These are phyloP conservation scores for Verticillium longisporum DNA, from an alignment of 2,329 filamentous ascomycete genomes.

Conservation along the genomic window DNA sequence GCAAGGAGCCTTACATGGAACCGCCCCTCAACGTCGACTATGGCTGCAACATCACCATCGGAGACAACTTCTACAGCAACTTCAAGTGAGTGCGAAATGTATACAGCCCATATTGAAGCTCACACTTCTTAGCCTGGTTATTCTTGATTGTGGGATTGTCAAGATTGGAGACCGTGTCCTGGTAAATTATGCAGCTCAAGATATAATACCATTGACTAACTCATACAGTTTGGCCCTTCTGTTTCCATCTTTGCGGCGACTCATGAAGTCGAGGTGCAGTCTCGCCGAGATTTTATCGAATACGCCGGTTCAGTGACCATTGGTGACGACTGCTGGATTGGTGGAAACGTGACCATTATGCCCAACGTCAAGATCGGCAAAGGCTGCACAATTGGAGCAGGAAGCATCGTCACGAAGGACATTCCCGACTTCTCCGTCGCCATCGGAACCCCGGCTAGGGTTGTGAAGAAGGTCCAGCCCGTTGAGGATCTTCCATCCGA, in stretches of 20 bases:
- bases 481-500: conserved; percentile 19
- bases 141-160: conserved; percentile 68
- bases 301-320: conserved; percentile 39
- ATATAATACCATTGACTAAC: conserved; percentile 59
- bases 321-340: conserved; percentile 50
- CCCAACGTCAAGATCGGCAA: conserved; percentile 46
- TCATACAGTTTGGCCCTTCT: conserved; percentile 61
- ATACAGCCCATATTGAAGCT: not conserved
- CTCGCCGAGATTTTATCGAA: conserved; percentile 38
- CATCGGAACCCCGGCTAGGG: conserved; percentile 38
- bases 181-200: conserved; percentile 58
- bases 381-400: conserved; percentile 43
- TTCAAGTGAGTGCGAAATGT: conserved; percentile 32
- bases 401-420: conserved; percentile 41
- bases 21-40: conserved; percentile 58
- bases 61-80: conserved; percentile 57
- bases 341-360: conserved; percentile 40
- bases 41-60: conserved; percentile 57
- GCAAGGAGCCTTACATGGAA: conserved; percentile 50
- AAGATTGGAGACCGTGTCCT: conserved; percentile 63
- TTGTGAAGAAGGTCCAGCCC: conserved; percentile 38
- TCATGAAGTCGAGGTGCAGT: conserved; percentile 59
- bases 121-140: conserved; percentile 36
- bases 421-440: conserved; percentile 41
- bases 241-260: conserved; percentile 65